Evolutionary conservation across 1,139 yeast species (phyloP), one percentile per base, ranked within the genome.

Genomic region (Saccharomyces hybrid): DNA sequence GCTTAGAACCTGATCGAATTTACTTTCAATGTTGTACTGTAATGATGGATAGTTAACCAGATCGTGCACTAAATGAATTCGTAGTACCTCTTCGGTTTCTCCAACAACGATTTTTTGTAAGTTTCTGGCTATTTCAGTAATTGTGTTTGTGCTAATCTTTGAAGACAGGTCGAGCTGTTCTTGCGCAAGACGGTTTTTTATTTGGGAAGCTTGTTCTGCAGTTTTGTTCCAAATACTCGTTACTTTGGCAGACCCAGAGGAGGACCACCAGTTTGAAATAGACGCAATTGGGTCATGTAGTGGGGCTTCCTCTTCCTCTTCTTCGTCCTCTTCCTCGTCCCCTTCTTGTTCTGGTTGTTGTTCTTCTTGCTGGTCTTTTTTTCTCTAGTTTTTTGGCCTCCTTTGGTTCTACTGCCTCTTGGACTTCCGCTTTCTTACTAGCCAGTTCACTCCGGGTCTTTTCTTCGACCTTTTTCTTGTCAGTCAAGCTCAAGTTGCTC

Each of bases 61-160:
- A 70, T 93, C 99, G 68, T 90, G 95, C 53, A 88, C 85, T 47
- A 93, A 81, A 64, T 86, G 88, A 56, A 89, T 85, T 58, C 84
- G 82, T 58, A 93, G 77, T 52, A 87, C 82, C 63, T 95, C 97
- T 59, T 84, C 89, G 47, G 79, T 76, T 69, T 78, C 68, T 7
- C 81, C 82, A n/a, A 82, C 80, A 32, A 82, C 84, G 56, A 84
- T 78, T 54, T 68, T 72, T 9, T 68, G 69, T 50, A 68, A 53
- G 47, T 64, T 65, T 38, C 65, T 64, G 3, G 71, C 69, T 49
- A 68, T 46, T 19, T 64, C 69, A 8, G 69, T 66, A 47, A 71
- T 68, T 19, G 64, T 65, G 8, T 53, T 52, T 34, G 71, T 65
- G 11, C 77, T 77, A 27, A 74, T 54, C 56, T 72, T 75, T 12